Conservation (phyloP, 176 grass and related monocot genomes). For the Phoenix dactylifera region DNA sequence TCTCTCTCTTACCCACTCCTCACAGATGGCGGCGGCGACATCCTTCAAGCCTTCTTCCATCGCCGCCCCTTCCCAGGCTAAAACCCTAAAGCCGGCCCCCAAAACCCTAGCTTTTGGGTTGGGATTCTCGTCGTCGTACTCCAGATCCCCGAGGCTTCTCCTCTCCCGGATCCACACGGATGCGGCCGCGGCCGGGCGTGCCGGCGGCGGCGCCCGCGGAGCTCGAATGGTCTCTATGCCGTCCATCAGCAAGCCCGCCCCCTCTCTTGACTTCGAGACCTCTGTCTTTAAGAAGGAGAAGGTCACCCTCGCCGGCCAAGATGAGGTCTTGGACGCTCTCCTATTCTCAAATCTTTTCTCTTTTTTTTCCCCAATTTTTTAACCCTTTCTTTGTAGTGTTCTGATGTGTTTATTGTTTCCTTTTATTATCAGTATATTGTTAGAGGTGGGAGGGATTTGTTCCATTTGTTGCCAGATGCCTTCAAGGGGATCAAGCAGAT, state of each 20-base stretch:
- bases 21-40: no score
- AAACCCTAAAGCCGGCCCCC: neutral
- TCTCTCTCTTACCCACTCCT: no score
- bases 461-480: conserved; percentile 62
- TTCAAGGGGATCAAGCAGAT: conserved; percentile 94
- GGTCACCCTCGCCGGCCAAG: conserved; percentile 77
- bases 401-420: neutral
- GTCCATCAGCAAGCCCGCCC: conserved; percentile 28
- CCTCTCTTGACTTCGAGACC: conserved; percentile 68
- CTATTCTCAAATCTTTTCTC: neutral
- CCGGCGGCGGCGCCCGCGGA: conserved; percentile 21
- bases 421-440: conserved; percentile 56
- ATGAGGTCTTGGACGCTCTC: conserved; percentile 36
- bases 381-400: neutral
- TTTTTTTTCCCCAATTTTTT: neutral
- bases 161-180: conserved; percentile 2
- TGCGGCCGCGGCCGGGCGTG: neutral
- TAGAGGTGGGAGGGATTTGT: conserved; percentile 78
- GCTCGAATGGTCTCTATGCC: conserved; percentile 41
- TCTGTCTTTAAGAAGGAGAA: conserved; percentile 86
- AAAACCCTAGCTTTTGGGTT: conserved; percentile 2
- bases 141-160: conserved; percentile 7
- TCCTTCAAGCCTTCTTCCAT: no score
- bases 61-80: no score
- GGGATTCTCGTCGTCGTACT: conserved; percentile 9